A percentile compares a stretch with the other conserved stretches of the same genome.
Evolutionary conservation across 2,329 filamentous ascomycete genomes (phyloP).

Genomic region (Lecanicillium sp.): DNA sequence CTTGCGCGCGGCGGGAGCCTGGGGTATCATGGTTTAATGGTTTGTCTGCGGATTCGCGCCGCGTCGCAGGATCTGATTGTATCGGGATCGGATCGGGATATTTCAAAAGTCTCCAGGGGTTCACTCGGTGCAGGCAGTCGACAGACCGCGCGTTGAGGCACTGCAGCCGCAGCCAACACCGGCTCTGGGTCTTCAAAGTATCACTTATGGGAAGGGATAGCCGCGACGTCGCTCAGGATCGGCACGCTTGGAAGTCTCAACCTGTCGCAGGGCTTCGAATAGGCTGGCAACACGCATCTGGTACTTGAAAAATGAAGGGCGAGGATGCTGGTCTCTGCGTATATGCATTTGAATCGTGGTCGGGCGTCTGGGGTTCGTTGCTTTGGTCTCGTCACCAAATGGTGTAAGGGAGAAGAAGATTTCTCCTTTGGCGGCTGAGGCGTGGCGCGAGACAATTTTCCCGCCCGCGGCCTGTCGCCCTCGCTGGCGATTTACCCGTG

Average conservation of each 20-base stretch:
- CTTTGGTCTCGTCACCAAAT: conserved; percentile 15
- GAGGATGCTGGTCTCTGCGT: conserved; percentile 36
- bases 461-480: no score
- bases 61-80: no score
- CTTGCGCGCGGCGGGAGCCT: conserved; percentile 40
- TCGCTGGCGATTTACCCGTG: no score
- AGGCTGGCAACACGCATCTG: conserved; percentile 50
- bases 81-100: no score
- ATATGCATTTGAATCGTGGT: conserved; percentile 46
- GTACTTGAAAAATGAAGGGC: conserved; percentile 42
- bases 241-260: conserved; percentile 44
- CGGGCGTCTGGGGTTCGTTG: conserved; percentile 5
- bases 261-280: conserved; percentile 40
- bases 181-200: not conserved
- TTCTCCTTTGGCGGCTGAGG: not conserved
- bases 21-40: conserved; percentile 33
- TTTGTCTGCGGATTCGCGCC: not conserved
- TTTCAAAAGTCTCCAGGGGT: no score
- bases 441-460: conserved; percentile 3
- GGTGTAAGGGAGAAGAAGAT: conserved; percentile 16
- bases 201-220: conserved; percentile 33
- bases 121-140: no score
- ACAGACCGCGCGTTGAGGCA: no score
- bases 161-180: no score
- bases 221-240: conserved; percentile 54